Conservation (phyloP, 2,329 filamentous ascomycete genomes). For the Fusarium udum region DNA sequence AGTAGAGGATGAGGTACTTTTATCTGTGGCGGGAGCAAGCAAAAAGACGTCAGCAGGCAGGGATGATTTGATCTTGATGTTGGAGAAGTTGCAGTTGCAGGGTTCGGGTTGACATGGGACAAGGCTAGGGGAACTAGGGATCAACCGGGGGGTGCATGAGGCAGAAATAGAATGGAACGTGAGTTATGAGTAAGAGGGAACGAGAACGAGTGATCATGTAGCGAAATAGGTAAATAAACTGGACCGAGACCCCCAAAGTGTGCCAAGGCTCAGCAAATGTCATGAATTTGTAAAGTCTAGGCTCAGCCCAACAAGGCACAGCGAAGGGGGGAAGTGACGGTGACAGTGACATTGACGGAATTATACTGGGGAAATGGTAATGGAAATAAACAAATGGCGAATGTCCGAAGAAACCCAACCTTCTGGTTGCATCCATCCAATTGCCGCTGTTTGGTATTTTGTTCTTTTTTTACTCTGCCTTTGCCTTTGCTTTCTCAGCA, state of each 20-base stretch:
- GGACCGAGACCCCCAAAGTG: constrained; percentile 20
- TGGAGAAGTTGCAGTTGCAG: constrained; percentile 25
- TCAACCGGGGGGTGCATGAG: constrained; percentile 26
- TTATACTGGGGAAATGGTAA: not conserved
- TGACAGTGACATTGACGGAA: not conserved
- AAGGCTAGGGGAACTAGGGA: constrained; percentile 2
- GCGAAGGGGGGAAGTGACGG: not conserved
- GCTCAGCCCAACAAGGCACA: constrained; percentile 24
- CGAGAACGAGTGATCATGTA: constrained; percentile 20
- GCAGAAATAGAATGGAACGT: constrained; percentile 30
- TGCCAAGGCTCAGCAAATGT: constrained; percentile 19
- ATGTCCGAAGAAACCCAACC: constrained; percentile 12
- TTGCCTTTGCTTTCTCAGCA: constrained; percentile 9
- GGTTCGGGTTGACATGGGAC: constrained; percentile 26
- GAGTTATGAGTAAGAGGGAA: constrained; percentile 4
- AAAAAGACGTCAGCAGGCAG: constrained; percentile 43
- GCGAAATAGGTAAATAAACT: constrained; percentile 17
- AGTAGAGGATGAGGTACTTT: constrained; percentile 39
- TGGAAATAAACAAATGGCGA: constrained; percentile 2
- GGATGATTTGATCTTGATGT: constrained; percentile 35
- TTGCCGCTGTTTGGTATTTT: not conserved
- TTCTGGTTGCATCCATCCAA: constrained; percentile 11
- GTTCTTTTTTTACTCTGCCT: not conserved
- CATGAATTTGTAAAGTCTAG: constrained; percentile 26
- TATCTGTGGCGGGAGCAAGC: constrained; percentile 37